Evolutionary conservation across 2,329 filamentous ascomycete species (phyloP), one percentile per base, ranked within the genome.

Genomic region (Colletotrichum kahawae): DNA sequence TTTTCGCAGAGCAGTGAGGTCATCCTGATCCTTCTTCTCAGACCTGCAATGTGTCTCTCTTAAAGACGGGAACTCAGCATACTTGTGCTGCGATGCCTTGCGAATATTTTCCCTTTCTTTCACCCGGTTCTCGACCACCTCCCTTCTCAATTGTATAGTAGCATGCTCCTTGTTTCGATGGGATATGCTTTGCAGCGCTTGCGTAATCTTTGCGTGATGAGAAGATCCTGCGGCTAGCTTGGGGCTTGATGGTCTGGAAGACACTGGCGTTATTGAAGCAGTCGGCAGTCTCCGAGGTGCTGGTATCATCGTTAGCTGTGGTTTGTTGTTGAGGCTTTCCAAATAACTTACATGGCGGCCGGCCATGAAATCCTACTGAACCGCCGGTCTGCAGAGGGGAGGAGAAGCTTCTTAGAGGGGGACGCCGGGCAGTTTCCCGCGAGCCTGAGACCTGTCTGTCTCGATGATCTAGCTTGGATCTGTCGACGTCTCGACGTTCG

Each of bases 1-100:
- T 21, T 51, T 67, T 8, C 43, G 16, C 18, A 75, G 51, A n/a
- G 27, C 63, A 33, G 36, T 13, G 12, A 75, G 34, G 13, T 75
- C 69, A 4, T 63, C 72, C 10, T 27, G 5, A 16, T 75, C 72
- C 27, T 43, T 75, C 57, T 64, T 72, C 57, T 73, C 63, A 14
- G 43, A 14, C 69, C 64, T 72, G 7, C 27, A 63, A 29, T 72
- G 69, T 14, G 31, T 27, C 7, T 72, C 69, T 21, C 24, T 75
- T 34, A 75, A 24, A 16, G 72, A 72, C 7, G 72, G 72, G 21
- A 72, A 75, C n/a, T 75, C 72, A 13, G 27, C 33, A 51, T 72
- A 75, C 33, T 60, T 75, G 31, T 33, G 21, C 9, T 64, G 56
- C 10, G 38, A 67, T 16, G 43, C 34, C 16, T 38, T 59, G 34